Evolutionary conservation across 352 stramenopile species (phyloP), one percentile per base, ranked within the genome.

Genomic region (Globisporangium recalcitrans): DNA sequence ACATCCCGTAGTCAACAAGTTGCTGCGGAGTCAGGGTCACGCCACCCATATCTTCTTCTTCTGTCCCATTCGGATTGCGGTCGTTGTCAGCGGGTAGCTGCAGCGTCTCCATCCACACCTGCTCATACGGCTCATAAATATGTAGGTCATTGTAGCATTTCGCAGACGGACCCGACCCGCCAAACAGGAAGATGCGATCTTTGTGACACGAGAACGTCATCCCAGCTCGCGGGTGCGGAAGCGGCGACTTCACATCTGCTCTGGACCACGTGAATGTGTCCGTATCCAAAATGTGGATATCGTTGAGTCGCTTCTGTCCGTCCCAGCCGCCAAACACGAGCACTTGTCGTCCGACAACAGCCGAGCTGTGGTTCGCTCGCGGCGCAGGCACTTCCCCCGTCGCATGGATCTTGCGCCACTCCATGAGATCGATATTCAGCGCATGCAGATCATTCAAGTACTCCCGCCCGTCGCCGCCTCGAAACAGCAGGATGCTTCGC

Each of bases 131-230:
- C 1, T 67, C 56, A 46, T 58, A 57, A 31, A 69, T 90, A 64
- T 98, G 93, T 42, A 98, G 83, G 60, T 98, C 95, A 63, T 98
- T 93, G 73, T 98, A 98, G 72, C 93, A 98, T 64, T 97, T 97
- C 29, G 91, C 93, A 14, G 88, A 79, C 22, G 91, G 94, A 0
- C 94, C 96, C 19, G 85, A 97, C 13, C 96, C 96, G 31, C 96
- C 96, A 78, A 98, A 98, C 8, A 98, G 77, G 66, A 97, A 98
- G 6, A 98, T 68, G n/a, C 83, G 73, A 51, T 93, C 90, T 48
- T 85, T 74, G 61, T 98, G 75, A 29, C 87, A 79, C n/a, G 89
- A 96, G 64, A 98, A 90, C n/a, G 91, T 98, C 96, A 98, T 98
- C 21, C 94, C 96, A 0, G 93, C 93, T 46, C 93, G 71, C 9